A percentile compares a stretch with the other conserved stretches of the same genome.
Evolutionary conservation across 495 filamentous ascomycete species (phyloP).

Genomic region (Lophium mytilinum): DNA sequence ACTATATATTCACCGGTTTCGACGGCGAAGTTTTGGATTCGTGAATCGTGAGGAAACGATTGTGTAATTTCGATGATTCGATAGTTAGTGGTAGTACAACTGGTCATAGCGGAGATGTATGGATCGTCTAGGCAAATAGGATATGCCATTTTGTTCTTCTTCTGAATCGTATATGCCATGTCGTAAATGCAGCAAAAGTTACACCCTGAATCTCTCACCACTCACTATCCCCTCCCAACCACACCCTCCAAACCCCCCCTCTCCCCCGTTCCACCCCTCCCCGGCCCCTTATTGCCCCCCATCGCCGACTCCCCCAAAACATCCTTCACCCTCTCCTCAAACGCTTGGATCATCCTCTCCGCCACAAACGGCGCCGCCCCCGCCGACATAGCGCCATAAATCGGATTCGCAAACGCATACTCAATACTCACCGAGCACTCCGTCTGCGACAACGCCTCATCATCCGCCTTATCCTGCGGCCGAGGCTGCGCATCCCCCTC

Average conservation of each 20-base stretch:
- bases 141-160: no score
- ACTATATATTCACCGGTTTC: no score
- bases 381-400: constrained; percentile 71
- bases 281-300: constrained; percentile 3
- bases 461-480: constrained; percentile 18
- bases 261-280: not conserved
- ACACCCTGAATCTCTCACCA: no score
- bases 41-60: no score
- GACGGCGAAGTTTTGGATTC: no score
- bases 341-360: constrained; percentile 82
- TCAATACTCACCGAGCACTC: constrained; percentile 66
- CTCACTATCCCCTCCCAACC: no score
- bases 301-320: constrained; percentile 25
- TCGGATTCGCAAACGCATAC: constrained; percentile 75
- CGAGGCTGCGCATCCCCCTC: constrained; percentile 19
- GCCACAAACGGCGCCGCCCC: constrained; percentile 78
- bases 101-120: no score
- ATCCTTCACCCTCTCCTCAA: constrained; percentile 68
- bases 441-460: constrained; percentile 37
- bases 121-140: no score
- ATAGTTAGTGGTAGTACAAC: no score
- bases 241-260: not conserved
- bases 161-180: no score
- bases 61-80: no score
- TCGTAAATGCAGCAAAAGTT: no score